Base-by-base conservation (phyloP, 225 moss, liverwort and hornwort species). In the Physcomitrellopsis africana region DNA sequence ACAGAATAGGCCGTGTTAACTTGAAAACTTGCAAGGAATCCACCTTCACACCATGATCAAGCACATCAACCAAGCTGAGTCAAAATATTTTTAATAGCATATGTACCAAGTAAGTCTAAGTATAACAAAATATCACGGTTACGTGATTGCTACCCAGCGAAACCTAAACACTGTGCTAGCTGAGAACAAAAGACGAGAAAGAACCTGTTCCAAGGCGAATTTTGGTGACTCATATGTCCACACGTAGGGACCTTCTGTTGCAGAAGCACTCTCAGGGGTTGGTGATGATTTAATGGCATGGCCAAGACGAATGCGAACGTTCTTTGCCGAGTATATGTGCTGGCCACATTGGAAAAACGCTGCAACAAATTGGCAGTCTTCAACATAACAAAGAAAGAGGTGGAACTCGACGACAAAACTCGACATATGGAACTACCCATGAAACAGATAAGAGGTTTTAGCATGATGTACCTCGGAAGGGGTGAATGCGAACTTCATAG, bases 221-320 rank as follows among this genome's bases (percentile, higher is more conserved):
- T 74, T 62, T 5, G 86, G 80, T 6, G 86, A 86, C 37, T 68
- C 83, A 51, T 86, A 83, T 5, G 76, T 77, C 83, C 86, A 86
- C 8, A 66, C 68, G 70, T 80, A 86, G 15, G 65, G 65, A 18
- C 51, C 64, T 1, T 52, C 41, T 58, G 61, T 64, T 9, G 15
- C n/a, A 8, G 41, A 42, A 11, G 43, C 53, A 41, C 52, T 26
- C 12, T 19, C 29, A 41, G 4, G 23, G 51, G 15, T 60, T 17
- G 26, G 14, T 44, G 51, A 15, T 10, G 59, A 20, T 29, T 65
- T 70, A 24, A 14, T 53, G 27, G 73, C 53, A 63, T 66, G 67
- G 10, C 86, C 86, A 20, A 83, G 42, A n/a, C 80, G 82, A 44
- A 86, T 68, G 10, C 82, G 76, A 41, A 86, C 70, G 44, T 75